A percentile compares a stretch with the other conserved stretches of the same genome.
phyloP scores from a whole-genome alignment of 2,329 filamentous ascomycete genomes.

The Metarhizium anisopliae region DNA sequence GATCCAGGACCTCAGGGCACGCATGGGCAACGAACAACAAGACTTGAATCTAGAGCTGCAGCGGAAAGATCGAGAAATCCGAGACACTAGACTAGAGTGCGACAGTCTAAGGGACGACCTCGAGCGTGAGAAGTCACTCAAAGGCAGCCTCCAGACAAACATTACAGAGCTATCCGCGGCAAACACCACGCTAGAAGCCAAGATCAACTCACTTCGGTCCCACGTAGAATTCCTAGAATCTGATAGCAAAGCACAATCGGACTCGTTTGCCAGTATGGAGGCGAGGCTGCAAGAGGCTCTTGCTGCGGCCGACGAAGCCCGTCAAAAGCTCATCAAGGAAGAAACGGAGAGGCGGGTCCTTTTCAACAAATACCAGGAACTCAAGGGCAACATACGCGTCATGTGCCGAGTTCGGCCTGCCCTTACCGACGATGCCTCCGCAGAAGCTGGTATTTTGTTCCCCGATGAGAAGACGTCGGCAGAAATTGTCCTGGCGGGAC shows the following conservation, averaged over 20 bases:
- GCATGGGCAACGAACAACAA: slow-evolving; percentile 41
- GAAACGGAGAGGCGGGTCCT: slow-evolving; percentile 84
- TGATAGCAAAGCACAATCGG: slow-evolving; percentile 79
- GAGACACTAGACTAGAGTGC: slow-evolving; percentile 33
- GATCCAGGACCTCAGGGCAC: slow-evolving; percentile 52
- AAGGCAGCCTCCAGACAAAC: slow-evolving; percentile 40
- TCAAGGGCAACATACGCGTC: slow-evolving; percentile 96
- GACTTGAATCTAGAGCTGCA: slow-evolving; percentile 38
- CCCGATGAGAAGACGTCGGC: slow-evolving; percentile 79
- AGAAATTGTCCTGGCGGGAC: slow-evolving; percentile 76
- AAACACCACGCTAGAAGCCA: slow-evolving; percentile 61
- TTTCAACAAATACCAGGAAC: slow-evolving; percentile 95
- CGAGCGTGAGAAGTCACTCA: slow-evolving; percentile 55
- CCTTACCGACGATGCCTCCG: slow-evolving; percentile 47
- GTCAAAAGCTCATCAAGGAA: slow-evolving; percentile 79
- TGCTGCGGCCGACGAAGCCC: slow-evolving; percentile 57
- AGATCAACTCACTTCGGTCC: slow-evolving; percentile 65
- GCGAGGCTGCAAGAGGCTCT: slow-evolving; percentile 70
- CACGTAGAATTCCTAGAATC: slow-evolving; percentile 87
- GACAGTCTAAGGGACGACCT: slow-evolving; percentile 41
- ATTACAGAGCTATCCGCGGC: slow-evolving; percentile 51
- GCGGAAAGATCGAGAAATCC: slow-evolving; percentile 45
- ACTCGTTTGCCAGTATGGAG: slow-evolving; percentile 76
- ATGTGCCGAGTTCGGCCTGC: slow-evolving; percentile 91
- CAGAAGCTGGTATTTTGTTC: slow-evolving; percentile 66